Percentiles rank a stretch among this genome's conserved stretches.
These are phyloP conservation scores for Lactarius hatsudake DNA, from an alignment of 768 basidiomycete species.

Conservation along the genomic window DNA sequence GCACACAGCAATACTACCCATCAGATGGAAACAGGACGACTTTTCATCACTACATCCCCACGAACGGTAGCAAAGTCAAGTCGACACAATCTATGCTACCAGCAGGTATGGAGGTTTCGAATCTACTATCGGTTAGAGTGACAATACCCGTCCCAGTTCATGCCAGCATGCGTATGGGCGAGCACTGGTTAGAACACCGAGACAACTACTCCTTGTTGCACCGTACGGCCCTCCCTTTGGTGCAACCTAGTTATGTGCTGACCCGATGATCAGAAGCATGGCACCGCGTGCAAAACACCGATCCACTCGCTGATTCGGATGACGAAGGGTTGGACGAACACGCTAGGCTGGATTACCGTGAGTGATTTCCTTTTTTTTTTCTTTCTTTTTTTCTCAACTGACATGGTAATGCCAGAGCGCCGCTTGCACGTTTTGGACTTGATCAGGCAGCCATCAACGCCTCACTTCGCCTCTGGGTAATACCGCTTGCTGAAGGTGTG, in stretches of 20 bases:
- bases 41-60: conserved; percentile 29
- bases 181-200: conserved; percentile 19
- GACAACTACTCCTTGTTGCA: conserved; percentile 43
- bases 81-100: conserved; percentile 13
- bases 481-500: not conserved
- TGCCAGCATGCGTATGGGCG: conserved; percentile 21
- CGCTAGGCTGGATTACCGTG: conserved; percentile 63
- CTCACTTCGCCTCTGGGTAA: conserved; percentile 20
- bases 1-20: conserved; percentile 24
- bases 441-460: conserved; percentile 15
- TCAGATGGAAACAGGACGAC: conserved; percentile 26
- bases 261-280: conserved; percentile 57
- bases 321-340: conserved; percentile 67
- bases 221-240: conserved; percentile 33
- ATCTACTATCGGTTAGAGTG: not conserved
- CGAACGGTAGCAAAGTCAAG: conserved; percentile 22
- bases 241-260: conserved; percentile 16
- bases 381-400: not conserved
- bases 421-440: conserved; percentile 26
- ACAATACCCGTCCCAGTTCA: conserved; percentile 15
- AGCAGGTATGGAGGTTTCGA: conserved; percentile 21
- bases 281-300: conserved; percentile 58
- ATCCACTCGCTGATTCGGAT: conserved; percentile 71
- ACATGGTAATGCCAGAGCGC: conserved; percentile 18
- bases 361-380: conserved; percentile 30